phyloP scores from a whole-genome alignment of 768 basidiomycete species.

The Gloeostereum incarnatum region DNA sequence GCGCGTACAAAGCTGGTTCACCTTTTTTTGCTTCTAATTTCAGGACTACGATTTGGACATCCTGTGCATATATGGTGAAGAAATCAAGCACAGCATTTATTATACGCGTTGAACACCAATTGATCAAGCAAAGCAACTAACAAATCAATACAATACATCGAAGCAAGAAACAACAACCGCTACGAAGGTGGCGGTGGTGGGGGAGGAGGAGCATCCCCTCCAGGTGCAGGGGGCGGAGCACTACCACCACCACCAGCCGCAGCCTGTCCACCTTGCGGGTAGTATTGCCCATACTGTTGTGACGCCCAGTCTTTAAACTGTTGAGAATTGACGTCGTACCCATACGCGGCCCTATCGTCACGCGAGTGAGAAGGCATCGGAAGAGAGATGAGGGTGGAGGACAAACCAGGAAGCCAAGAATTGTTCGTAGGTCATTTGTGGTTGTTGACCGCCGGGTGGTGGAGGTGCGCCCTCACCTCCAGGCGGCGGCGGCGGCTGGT shows the following conservation, averaged over 20 bases:
- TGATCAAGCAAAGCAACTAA: no score
- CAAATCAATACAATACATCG: slow-evolving; percentile 1
- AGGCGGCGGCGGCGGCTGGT: slow-evolving; percentile 28
- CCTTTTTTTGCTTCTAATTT: slow-evolving; percentile 4
- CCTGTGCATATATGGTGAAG: no score
- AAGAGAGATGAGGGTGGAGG: no score
- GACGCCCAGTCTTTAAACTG: slow-evolving; percentile 81
- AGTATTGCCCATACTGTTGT: slow-evolving; percentile 67
- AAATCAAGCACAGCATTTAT: no score
- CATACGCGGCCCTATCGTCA: slow-evolving; percentile 63
- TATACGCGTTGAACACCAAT: no score
- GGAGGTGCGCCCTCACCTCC: slow-evolving; percentile 33
- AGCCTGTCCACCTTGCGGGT: no score
- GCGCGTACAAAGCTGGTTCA: slow-evolving; percentile 2
- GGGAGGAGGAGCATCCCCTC: background rate
- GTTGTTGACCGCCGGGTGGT: slow-evolving; percentile 23
- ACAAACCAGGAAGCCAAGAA: slow-evolving; percentile 53
- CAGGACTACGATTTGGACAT: no score
- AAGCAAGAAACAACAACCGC: background rate
- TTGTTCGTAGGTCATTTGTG: no score
- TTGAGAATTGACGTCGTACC: slow-evolving; percentile 76
- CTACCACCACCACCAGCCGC: slow-evolving; percentile 36
- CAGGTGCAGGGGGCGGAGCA: slow-evolving; percentile 5
- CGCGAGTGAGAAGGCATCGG: background rate
- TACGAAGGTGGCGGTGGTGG: slow-evolving; percentile 4